Evolutionary conservation across 1,139 yeast species (phyloP), one percentile per base, ranked within the genome.

Genomic region (Blastobotrys indianensis): DNA sequence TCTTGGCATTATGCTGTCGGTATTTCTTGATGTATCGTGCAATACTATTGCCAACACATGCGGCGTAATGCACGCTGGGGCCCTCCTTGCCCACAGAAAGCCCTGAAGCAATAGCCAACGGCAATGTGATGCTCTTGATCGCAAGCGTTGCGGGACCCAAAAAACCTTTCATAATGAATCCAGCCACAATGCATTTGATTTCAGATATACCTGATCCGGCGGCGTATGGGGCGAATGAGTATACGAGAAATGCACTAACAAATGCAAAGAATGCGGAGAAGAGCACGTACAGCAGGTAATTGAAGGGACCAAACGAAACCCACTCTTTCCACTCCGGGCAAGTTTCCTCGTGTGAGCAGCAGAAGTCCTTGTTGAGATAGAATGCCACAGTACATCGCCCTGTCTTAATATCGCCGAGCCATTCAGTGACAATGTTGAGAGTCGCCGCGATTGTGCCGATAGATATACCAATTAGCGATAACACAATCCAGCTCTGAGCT

Each of bases 191-290:
- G 62, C 95, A 85, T 64, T 94, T 94, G 63, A 94, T 92, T 63
- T 94, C 99, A 4, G 97, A 84, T 41, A 94, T 94, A 0, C 98
- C 98, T 2, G 95, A 85, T 0, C 98, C 98, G 0, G 98, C 94
- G 0, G 98, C 98, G 48, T 82, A 75, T 0, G 96, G 96, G 0
- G 96, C 92, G 58, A 78, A 81, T 16, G 66, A 64, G 55, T 78
- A 73, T 39, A 94, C 96, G 39, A 87, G 62, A 11, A 73, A 63
- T 0, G 94, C 87, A 1, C 96, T 80, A 8, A 74, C 56, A 9
- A 72, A 66, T 1, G 94, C 84, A 59, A 90, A 80, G 0, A 69
- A 16, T 1, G 82, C 64, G 3, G 95, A 84, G 1, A 83, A 66
- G 0, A 67, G 10, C 2, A 87, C 72, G 60, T 80, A 90, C 1